Conservation (phyloP, 495 filamentous ascomycete species). For the Hyaloscypha finlandica region DNA sequence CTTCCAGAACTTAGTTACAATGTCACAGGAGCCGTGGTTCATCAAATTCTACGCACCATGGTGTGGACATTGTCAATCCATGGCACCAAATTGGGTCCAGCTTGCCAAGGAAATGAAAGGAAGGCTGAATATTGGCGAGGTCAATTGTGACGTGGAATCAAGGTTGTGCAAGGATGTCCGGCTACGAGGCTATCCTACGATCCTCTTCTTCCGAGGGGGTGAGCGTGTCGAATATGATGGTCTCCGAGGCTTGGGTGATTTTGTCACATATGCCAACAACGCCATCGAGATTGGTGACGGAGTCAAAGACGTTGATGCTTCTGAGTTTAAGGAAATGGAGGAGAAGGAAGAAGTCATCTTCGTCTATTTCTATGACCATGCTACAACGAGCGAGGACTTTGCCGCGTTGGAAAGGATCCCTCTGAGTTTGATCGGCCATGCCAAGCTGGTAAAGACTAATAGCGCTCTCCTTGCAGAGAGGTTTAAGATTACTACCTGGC, state of each 20-base stretch:
- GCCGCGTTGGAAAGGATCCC: conserved; percentile 81
- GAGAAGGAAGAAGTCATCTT: conserved; percentile 95
- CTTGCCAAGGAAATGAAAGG: conserved; percentile 88
- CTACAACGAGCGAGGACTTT: conserved; percentile 91
- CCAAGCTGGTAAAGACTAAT: conserved; percentile 85
- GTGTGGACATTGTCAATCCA: conserved; percentile 92
- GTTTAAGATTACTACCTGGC: conserved; percentile 96
- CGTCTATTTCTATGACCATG: conserved; percentile 94
- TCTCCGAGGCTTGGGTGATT: conserved; percentile 87
- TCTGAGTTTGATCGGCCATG: conserved; percentile 85
- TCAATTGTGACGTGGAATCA: conserved; percentile 86
- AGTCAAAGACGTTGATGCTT: conserved; percentile 76
- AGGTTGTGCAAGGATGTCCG: conserved; percentile 87
- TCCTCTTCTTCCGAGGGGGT: conserved; percentile 90
- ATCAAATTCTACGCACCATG: conserved; percentile 98
- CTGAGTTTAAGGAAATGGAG: conserved; percentile 79
- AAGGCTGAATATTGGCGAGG: conserved; percentile 87
- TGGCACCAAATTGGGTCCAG: conserved; percentile 87
- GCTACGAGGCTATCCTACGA: conserved; percentile 79
- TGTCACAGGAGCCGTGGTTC: conserved; percentile 91
- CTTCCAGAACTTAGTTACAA: conserved; percentile 84
- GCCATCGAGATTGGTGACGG: conserved; percentile 76
- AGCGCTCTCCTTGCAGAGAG: conserved; percentile 69
- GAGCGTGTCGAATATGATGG: conserved; percentile 93
- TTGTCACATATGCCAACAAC: conserved; percentile 83